Evolutionary conservation across 805 yeast genomes (phyloP).

Genomic region (Saccharomycopsis fodiens): DNA sequence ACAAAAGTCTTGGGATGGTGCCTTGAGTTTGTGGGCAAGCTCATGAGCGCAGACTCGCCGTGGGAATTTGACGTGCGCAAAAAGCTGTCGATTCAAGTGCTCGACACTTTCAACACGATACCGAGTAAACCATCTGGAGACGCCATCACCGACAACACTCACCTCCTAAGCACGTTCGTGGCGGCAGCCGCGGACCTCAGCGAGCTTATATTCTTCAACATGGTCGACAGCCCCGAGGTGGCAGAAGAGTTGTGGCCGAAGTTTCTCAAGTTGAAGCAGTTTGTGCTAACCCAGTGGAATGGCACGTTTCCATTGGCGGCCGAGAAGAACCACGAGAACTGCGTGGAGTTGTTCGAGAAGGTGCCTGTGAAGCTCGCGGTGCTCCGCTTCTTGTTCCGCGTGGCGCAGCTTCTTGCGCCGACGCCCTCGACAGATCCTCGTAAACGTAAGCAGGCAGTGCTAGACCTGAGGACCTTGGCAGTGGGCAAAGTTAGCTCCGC

Average conservation of each 20-base stretch:
- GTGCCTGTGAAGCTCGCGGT: slow-evolving; percentile 4
- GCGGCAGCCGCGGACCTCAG: slow-evolving; percentile 6
- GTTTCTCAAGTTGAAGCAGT: slow-evolving; percentile 3
- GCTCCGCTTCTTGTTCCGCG: slow-evolving; percentile 11
- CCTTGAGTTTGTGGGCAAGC: slow-evolving; percentile 2
- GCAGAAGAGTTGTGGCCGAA: slow-evolving; percentile 2
- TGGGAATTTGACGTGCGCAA: slow-evolving; percentile 1
- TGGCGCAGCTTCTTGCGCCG: slow-evolving; percentile 12
- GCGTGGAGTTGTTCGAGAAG: background rate
- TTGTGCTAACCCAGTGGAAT: slow-evolving; percentile 9
- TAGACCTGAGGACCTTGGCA: slow-evolving; percentile 1
- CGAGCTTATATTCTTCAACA: slow-evolving; percentile 1
- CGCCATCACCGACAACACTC: background rate
- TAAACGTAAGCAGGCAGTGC: slow-evolving; percentile 7
- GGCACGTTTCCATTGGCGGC: background rate
- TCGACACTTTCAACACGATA: slow-evolving; percentile 1
- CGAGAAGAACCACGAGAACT: background rate
- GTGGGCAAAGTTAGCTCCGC: background rate
- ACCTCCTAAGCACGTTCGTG: slow-evolving; percentile 1
- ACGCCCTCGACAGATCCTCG: slow-evolving; percentile 15
- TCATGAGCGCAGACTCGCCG: background rate
- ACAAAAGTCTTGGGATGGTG: slow-evolving; percentile 6
- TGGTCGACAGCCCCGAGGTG: background rate
- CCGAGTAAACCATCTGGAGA: background rate
- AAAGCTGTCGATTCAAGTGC: background rate